Evolutionary conservation across 2,329 filamentous ascomycete genomes (phyloP), one percentile per base, ranked within the genome.

Genomic region (Clonostachys sp.): DNA sequence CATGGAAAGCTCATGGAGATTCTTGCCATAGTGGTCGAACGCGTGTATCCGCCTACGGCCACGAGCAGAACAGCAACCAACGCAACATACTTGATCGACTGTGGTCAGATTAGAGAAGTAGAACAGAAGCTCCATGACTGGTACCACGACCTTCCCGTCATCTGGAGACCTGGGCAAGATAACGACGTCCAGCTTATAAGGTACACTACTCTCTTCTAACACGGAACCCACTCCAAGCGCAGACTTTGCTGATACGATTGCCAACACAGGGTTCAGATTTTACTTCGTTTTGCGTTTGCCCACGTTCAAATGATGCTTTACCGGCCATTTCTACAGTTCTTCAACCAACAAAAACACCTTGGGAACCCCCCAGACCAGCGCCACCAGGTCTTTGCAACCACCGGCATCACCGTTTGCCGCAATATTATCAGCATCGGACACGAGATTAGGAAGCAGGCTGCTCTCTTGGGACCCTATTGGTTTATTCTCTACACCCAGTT

Each of bases 401-500:
- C 78, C 1, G 79, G 77, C 3, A 76, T 83, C 46, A 83, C 76
- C 50, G 74, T 91, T 12, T 80, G 78, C 12, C 73, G 76, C 5
- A 87, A 92, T 58, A 89, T 92, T 51, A 80, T 94, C 34, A 87
- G 91, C 58, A 89, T 92, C 50, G 86, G 85, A 5, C 77, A 83
- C 17, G 86, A 91, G 58, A 91, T 91, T 72, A 83, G 86, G 54
- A 85, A 84, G 60, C 80, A 86, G 57, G 80, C 84, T 5, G 73
- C 89, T 7, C 72, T 94, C 16, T 85, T 86, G 51, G 89, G 89
- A 1, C 86, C 88, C 0, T 91, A 90, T 64, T 94, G 89, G 89
- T 92, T 92, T 60, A 87, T 88, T 54, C 81, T 92, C 61, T 92
- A 90, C 61, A 90, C 87, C 3, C 86, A 88, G n/a, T 91, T 90